phyloP scores from a whole-genome alignment of 2,329 filamentous ascomycete genomes.

The Apiospora hydei region DNA sequence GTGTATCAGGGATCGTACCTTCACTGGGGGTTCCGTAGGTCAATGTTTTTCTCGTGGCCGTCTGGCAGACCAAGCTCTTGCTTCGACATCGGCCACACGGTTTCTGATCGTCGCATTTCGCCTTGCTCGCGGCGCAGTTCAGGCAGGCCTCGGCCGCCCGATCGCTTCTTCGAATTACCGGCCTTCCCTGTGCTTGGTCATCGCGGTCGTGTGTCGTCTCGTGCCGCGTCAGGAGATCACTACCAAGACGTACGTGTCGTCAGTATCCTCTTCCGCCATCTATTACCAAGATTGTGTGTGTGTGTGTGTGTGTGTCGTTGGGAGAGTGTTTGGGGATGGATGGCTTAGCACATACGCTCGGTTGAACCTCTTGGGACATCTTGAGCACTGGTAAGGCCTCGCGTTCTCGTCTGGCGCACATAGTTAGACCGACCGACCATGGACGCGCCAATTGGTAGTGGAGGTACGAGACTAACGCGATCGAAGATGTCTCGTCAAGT shows the following conservation, averaged over 20 bases:
- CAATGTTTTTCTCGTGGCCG: slow-evolving; percentile 30
- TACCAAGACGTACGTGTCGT: slow-evolving; percentile 23
- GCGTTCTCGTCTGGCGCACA: slow-evolving; percentile 37
- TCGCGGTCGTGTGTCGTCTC: slow-evolving; percentile 41
- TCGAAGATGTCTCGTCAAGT: slow-evolving; percentile 39
- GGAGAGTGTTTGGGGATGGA: background rate
- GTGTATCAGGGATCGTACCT: slow-evolving; percentile 24
- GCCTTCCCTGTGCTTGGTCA: slow-evolving; percentile 34
- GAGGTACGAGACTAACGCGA: slow-evolving; percentile 33
- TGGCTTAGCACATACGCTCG: slow-evolving; percentile 35
- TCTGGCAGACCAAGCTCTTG: slow-evolving; percentile 37
- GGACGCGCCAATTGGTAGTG: background rate
- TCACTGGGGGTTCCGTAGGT: slow-evolving; percentile 33
- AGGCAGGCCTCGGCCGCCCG: slow-evolving; percentile 39
- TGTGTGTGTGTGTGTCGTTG: background rate
- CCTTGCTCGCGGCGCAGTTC: slow-evolving; percentile 39
- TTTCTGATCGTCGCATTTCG: slow-evolving; percentile 41
- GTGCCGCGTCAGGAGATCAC: slow-evolving; percentile 40
- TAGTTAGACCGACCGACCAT: background rate
- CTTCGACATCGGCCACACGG: slow-evolving; percentile 37
- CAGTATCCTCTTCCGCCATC: background rate
- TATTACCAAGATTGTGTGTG: background rate
- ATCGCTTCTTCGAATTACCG: slow-evolving; percentile 39
- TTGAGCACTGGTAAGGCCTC: slow-evolving; percentile 39
- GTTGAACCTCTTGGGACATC: slow-evolving; percentile 41